Evolutionary conservation across 2,329 filamentous ascomycete genomes (phyloP).

Genomic region (Aspergillus neoniger): DNA sequence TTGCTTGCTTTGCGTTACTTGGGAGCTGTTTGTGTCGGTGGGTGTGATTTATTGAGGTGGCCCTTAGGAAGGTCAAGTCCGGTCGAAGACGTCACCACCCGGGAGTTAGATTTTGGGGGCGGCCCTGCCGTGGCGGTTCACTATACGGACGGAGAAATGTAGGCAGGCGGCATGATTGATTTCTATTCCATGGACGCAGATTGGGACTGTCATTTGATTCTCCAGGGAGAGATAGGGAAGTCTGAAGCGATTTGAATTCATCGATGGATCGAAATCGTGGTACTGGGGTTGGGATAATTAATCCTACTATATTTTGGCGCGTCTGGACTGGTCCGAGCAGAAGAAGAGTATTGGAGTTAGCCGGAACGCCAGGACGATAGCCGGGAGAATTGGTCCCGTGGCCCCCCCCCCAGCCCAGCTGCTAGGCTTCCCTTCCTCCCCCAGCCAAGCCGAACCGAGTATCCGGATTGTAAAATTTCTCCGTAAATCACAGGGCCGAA

Average conservation of each 20-base stretch:
- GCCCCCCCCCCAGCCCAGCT: background rate
- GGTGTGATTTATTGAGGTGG: conserved; percentile 4
- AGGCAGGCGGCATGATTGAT: background rate
- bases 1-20: background rate
- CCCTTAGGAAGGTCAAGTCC: conserved; percentile 2
- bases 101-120: background rate
- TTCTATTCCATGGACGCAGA: background rate
- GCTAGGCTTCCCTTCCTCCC: background rate
- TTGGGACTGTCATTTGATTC: too few relatives aligned
- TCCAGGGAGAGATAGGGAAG: background rate
- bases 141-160: background rate
- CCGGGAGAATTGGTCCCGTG: conserved; percentile 20
- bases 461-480: conserved; percentile 22
- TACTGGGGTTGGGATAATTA: background rate
- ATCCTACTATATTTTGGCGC: conserved; percentile 2
- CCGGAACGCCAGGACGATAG: conserved; percentile 4
- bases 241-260: conserved; percentile 1
- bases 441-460: conserved; percentile 21
- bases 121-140: background rate
- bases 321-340: background rate
- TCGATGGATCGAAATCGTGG: background rate
- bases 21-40: background rate
- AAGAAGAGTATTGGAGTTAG: background rate
- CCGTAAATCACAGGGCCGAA: conserved; percentile 25
- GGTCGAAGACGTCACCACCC: conserved; percentile 21